phyloP scores from a whole-genome alignment of 2,329 filamentous ascomycete genomes.

The Proliferodiscus dingleyae region DNA sequence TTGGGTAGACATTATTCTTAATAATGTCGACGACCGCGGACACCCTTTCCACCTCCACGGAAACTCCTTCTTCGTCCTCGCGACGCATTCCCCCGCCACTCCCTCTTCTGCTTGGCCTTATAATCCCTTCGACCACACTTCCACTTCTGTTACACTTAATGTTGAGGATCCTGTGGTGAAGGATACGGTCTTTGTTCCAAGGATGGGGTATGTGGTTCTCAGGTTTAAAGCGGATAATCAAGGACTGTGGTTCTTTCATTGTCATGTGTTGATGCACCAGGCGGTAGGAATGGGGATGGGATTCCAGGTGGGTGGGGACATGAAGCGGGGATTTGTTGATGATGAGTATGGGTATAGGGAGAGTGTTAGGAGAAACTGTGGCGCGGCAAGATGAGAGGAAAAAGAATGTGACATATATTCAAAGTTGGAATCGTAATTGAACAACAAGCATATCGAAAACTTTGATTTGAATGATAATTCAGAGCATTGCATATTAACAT shows the following conservation, averaged over 20 bases:
- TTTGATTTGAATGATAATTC: too few species aligned
- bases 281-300: slow-evolving; percentile 38
- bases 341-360: background rate
- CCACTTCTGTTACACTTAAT: slow-evolving; percentile 28
- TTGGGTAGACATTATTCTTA: slow-evolving; percentile 45
- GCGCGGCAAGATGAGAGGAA: too few species aligned
- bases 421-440: too few species aligned
- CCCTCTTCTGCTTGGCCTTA: background rate
- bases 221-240: slow-evolving; percentile 34
- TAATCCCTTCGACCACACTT: background rate
- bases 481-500: too few species aligned
- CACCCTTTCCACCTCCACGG: slow-evolving; percentile 46
- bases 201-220: slow-evolving; percentile 34
- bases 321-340: background rate
- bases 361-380: too few species aligned
- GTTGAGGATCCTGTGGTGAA: slow-evolving; percentile 43
- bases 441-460: too few species aligned
- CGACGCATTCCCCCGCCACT: background rate
- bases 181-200: slow-evolving; percentile 34
- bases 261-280: slow-evolving; percentile 33
- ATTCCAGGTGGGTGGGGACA: slow-evolving; percentile 2
- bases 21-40: slow-evolving; percentile 42
- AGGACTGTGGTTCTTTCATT: slow-evolving; percentile 37
- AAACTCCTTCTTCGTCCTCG: background rate
- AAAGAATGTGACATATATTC: too few species aligned